Evolutionary conservation across 352 stramenopile genomes (phyloP), one percentile per base, ranked within the genome.

Genomic region (Blastocystis sp.): DNA sequence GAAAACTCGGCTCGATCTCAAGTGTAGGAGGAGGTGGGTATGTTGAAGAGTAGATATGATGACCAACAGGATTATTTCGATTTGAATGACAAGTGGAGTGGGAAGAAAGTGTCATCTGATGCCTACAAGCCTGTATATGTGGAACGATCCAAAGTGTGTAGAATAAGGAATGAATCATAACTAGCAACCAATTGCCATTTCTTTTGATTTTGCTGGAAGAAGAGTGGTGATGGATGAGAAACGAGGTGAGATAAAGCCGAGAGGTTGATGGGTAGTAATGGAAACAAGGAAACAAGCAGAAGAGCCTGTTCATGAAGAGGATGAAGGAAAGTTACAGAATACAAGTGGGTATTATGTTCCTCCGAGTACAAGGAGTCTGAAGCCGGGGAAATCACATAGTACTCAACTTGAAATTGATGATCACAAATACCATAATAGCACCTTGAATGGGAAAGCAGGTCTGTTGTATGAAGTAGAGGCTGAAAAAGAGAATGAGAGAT

Each of bases 1-100:
- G 70, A 81, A 3, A 81, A 81, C 7, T 51, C 70, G 5, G 70
- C 70, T 27, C 44, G 70, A 27, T 81, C 70, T 51, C 70, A 81
- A 64, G 70, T 81, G 70, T 81, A 62, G 7, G 60, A 44, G 60
- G 19, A n/a, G 3, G 17, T n/a, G 0, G 0, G 15, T 44, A 0
- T 17, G 0, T 24, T 70, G 60, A 70, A 44, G 4, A 7, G 57
- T 33, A 70, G 60, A 40, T 70, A 70, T 44, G 70, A 81, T 37
- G 70, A 81, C 22, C 70, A 81, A 56, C 51, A 60, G 33, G 70
- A 81, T n/a, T 81, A 81, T 44, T 81, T 81, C 70, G 70, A 81
- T 56, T 33, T 81, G 0, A 81, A 81, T 40, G 70, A 81, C 24
- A 44, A 42, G 13, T 81, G 70, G 70, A 64, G 17, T 37, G 70